Base-by-base conservation (phyloP, 1,139 yeast species). In the Yamadazyma atmosphaerica region DNA sequence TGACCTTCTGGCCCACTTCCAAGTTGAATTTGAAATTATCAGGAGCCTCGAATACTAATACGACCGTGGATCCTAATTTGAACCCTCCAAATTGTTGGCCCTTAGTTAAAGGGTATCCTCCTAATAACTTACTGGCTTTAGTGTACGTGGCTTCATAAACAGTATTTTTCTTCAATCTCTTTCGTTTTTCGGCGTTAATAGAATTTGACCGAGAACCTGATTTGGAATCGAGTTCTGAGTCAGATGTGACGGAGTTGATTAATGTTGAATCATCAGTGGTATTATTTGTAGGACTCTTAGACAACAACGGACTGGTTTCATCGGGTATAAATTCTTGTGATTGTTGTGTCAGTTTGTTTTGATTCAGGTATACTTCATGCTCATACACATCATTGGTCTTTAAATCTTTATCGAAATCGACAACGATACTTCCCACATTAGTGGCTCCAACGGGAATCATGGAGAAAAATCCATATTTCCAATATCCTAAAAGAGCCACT, bases 361-460 rank as follows among this genome's bases (percentile, higher is more conserved):
- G 29, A 15, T 35, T 45, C 56, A 55, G 61, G 47, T 74, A 75
- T 19, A 68, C 63, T 44, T 68, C 77, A 46, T 75, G 77, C 58
- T 83, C 86, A 51, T 78, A 82, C 26, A 74, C 67, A 36, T 81
- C 82, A 59, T 94, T 94, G 4, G 98, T 94, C 40, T 83, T 79
- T 54, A 94, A 75, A 55, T 88, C 92, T 62, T 86, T 84, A 64
- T 94, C 99, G 55, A 94, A 94, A 57, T 90, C 88, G 47, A 94
- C 78, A 42, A 86, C 81, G 49, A 94, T 92, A 53, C 95, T 85
- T 14, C 99, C 99, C 28, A 94, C 99, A 61, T 94, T 94, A 5
- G 98, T 94, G 21, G 99, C 99, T 18, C 99, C 99, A 9, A 94
- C 98, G 0, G 98, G 98, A 2, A 96, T 90, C 99, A 94, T 94